phyloP scores from a whole-genome alignment of 352 stramenopile species.

The Phytophthora colocasiae region DNA sequence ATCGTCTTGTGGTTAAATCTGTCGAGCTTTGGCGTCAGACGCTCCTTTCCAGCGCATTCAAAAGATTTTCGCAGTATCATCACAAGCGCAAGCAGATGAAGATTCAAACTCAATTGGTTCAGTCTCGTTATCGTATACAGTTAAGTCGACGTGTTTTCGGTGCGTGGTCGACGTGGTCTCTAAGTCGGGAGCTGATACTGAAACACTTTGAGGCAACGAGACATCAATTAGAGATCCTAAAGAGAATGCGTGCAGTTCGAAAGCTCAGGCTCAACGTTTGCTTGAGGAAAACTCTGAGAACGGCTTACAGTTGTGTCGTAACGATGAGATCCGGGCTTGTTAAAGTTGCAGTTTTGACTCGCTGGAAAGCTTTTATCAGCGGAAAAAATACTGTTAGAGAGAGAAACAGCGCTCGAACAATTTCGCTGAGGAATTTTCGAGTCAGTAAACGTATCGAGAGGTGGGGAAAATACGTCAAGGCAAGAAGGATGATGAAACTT shows the following conservation, averaged over 20 bases:
- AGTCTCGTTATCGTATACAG: not conserved
- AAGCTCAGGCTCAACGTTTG: slow-evolving; percentile 11
- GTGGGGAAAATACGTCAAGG: slow-evolving; percentile 31
- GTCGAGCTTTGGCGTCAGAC: slow-evolving; percentile 29
- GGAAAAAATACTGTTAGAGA: slow-evolving; percentile 3
- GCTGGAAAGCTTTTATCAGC: slow-evolving; percentile 23
- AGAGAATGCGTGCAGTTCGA: slow-evolving; percentile 10
- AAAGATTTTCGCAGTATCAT: slow-evolving; percentile 4
- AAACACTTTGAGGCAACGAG: not conserved
- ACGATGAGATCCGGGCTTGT: slow-evolving; percentile 3
- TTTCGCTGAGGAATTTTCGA: slow-evolving; percentile 21
- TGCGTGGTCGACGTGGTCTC: slow-evolving; percentile 15
- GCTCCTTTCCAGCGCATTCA: slow-evolving; percentile 25
- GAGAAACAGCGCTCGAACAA: not conserved
- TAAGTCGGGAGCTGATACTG: not conserved
- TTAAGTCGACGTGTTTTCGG: slow-evolving; percentile 4
- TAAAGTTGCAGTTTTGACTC: slow-evolving; percentile 18
- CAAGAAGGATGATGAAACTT: slow-evolving; percentile 30
- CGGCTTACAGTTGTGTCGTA: slow-evolving; percentile 6
- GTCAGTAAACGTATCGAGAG: slow-evolving; percentile 19
- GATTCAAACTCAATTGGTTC: not conserved
- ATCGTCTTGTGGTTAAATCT: slow-evolving; percentile 20
- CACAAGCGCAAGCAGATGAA: slow-evolving; percentile 13
- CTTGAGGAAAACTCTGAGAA: slow-evolving; percentile 7
- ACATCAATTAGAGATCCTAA: slow-evolving; percentile 1